Evolutionary conservation across 2,329 filamentous ascomycete species (phyloP).

Genomic region (Aspergillus awamori): DNA sequence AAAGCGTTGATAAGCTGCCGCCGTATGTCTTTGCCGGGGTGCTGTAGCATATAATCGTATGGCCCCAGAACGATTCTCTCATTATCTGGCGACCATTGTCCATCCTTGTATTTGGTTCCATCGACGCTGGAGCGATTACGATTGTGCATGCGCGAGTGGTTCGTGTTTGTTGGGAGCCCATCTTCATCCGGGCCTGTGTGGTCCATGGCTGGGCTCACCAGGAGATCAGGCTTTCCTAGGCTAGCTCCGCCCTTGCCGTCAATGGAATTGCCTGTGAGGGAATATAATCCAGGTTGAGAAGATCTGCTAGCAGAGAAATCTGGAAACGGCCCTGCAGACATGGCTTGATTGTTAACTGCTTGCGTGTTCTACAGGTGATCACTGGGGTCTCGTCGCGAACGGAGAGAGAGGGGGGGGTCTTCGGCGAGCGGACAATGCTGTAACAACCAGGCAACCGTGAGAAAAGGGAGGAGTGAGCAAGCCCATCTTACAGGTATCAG

Average conservation of each 20-base stretch:
- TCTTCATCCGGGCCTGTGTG: slow-evolving; percentile 47
- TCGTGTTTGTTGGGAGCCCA: slow-evolving; percentile 37
- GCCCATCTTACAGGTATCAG: neutral
- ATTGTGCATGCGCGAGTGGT: slow-evolving; percentile 29
- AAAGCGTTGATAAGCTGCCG: slow-evolving; percentile 49
- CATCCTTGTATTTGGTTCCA: slow-evolving; percentile 43
- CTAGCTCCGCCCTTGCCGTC: neutral
- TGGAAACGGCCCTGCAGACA: slow-evolving; percentile 13
- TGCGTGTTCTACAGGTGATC: neutral
- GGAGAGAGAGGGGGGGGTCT: neutral
- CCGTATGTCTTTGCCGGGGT: slow-evolving; percentile 51
- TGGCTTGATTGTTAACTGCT: neutral
- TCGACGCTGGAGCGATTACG: slow-evolving; percentile 44
- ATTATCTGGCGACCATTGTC: slow-evolving; percentile 42
- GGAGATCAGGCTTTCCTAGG: slow-evolving; percentile 46
- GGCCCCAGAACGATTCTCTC: slow-evolving; percentile 49
- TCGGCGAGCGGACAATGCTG: neutral
- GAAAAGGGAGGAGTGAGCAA: neutral
- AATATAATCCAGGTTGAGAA: slow-evolving; percentile 8
- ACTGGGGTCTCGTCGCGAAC: neutral
- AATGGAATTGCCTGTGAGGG: slow-evolving; percentile 6
- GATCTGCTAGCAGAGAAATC: slow-evolving; percentile 9
- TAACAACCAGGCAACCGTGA: neutral
- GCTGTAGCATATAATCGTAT: slow-evolving; percentile 49
- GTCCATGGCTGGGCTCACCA: slow-evolving; percentile 62